Evolutionary conservation across 441 rosid genomes (phyloP).

Genomic region (Brassica hybrid): DNA sequence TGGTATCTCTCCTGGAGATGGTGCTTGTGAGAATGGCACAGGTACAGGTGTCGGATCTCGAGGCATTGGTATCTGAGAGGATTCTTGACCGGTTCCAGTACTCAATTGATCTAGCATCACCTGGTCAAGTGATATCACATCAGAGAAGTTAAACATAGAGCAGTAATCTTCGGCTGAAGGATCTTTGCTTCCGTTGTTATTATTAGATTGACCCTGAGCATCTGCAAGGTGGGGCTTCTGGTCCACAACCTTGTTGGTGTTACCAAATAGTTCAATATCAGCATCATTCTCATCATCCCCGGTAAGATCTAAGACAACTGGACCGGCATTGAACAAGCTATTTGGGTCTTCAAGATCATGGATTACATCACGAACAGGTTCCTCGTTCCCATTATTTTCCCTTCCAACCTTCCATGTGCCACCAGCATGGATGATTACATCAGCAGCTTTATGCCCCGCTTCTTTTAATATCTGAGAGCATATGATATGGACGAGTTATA

Average conservation of each 20-base stretch:
- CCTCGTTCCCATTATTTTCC: conserved; percentile 50
- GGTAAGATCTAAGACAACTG: conserved; percentile 73
- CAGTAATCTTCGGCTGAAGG: conserved; percentile 44
- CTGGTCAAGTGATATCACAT: conserved; percentile 43
- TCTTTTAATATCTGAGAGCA: conserved; percentile 76
- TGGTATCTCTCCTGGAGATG: conserved; percentile 51
- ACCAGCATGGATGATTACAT: conserved; percentile 73
- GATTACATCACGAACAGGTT: conserved; percentile 44
- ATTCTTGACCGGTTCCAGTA: conserved; percentile 36
- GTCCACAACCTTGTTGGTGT: conserved; percentile 61
- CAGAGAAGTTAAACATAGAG: conserved; percentile 40
- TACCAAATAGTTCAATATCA: conserved; percentile 48
- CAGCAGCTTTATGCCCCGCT: conserved; percentile 61
- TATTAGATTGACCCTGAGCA: conserved; percentile 45
- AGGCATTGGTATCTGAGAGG: conserved; percentile 43
- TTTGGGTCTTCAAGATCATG: conserved; percentile 45
- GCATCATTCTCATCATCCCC: conserved; percentile 50
- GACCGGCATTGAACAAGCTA: conserved; percentile 43
- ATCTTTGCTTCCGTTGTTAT: conserved; percentile 39
- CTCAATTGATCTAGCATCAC: conserved; percentile 43
- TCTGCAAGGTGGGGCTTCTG: conserved; percentile 63
- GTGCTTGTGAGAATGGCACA: conserved; percentile 49
- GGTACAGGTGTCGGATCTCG: conserved; percentile 57
- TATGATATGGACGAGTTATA: conserved; percentile 17
- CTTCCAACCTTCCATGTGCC: conserved; percentile 88